Conservation (phyloP, 1,139 yeast species). For the Taphrina confusa region DNA sequence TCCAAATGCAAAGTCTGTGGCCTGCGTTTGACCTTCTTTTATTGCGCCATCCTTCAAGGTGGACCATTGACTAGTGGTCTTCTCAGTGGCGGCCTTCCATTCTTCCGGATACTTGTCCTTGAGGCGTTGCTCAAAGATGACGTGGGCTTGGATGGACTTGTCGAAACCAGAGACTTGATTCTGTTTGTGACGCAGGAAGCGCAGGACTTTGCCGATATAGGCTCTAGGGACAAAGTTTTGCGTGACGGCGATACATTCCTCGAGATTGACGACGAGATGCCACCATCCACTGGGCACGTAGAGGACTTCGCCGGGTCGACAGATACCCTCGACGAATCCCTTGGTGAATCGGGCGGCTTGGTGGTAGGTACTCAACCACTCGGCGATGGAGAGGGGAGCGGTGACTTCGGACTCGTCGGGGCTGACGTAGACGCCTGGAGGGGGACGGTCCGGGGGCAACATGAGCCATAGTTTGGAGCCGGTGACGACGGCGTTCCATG, state of each 20-base stretch:
- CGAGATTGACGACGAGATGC: slow-evolving; percentile 85
- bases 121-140: slow-evolving; percentile 15
- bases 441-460: slow-evolving; percentile 73
- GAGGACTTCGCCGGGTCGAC: slow-evolving; percentile 80
- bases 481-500: slow-evolving; percentile 78
- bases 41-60: background rate
- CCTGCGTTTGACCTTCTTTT: background rate
- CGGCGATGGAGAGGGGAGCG: slow-evolving; percentile 84
- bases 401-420: slow-evolving; percentile 89
- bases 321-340: slow-evolving; percentile 65
- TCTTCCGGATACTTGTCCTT: slow-evolving; percentile 18
- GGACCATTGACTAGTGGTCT: slow-evolving; percentile 1
- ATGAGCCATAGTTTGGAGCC: slow-evolving; percentile 86
- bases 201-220: slow-evolving; percentile 55
- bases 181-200: slow-evolving; percentile 65
- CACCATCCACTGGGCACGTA: slow-evolving; percentile 96
- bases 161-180: slow-evolving; percentile 76
- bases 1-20: slow-evolving; percentile 17
- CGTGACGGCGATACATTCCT: slow-evolving; percentile 76
- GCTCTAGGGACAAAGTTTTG: slow-evolving; percentile 80
- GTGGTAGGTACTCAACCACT: slow-evolving; percentile 84
- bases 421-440: slow-evolving; percentile 78
- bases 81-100: slow-evolving; percentile 2
- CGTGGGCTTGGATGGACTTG: background rate
- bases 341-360: slow-evolving; percentile 54